A percentile compares a stretch with the other conserved stretches of the same genome.
phyloP scores from a whole-genome alignment of 2,329 filamentous ascomycete species.

The Ceratocystis lukuohia region DNA sequence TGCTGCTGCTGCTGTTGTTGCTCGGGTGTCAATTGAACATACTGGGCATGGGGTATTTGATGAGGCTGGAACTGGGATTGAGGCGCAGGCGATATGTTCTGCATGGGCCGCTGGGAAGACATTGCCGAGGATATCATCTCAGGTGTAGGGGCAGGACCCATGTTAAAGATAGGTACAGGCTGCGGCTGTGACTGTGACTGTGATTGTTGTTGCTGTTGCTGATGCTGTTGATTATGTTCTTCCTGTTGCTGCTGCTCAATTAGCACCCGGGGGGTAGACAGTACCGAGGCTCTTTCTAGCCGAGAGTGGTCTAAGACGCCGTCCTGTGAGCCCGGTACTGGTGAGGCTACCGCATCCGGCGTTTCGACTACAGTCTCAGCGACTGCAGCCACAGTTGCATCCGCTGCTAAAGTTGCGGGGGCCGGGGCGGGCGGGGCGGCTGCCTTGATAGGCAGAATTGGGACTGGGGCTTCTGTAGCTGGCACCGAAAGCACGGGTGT shows the following conservation, averaged over 20 bases:
- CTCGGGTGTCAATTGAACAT: conserved; percentile 5
- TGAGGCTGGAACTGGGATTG: conserved; percentile 2
- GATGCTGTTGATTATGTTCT: not conserved
- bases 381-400: not conserved
- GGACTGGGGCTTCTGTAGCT: not conserved
- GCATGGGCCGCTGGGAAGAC: conserved; percentile 1
- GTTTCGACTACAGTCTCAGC: not conserved
- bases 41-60: not conserved
- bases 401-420: not conserved
- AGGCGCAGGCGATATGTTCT: conserved; percentile 5
- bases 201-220: not conserved
- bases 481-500: conserved; percentile 7
- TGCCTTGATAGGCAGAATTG: not conserved
- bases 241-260: not conserved
- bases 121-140: conserved; percentile 10
- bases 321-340: not conserved
- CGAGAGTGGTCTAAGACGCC: not conserved
- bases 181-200: not conserved
- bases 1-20: conserved; percentile 12
- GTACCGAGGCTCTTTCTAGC: not conserved
- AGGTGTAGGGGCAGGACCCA: conserved; percentile 3
- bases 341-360: not conserved
- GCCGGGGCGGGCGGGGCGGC: not conserved
- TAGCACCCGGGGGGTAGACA: not conserved
- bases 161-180: not conserved